These are phyloP conservation scores for Solanum bulbocastanum DNA, from an alignment of 257 asterid genomes.

Conservation along the genomic window DNA sequence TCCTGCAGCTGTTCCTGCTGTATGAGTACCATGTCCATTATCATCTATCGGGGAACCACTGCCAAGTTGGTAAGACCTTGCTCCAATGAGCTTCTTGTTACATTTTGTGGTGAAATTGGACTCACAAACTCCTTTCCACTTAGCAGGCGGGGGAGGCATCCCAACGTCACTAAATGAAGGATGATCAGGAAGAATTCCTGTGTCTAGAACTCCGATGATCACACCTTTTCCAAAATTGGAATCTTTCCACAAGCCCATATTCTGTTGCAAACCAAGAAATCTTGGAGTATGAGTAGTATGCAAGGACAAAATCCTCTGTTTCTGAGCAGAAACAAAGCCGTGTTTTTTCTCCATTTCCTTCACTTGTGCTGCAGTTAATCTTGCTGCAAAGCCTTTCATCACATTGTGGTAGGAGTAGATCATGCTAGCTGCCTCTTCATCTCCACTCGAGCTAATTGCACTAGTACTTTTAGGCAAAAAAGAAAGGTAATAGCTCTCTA, in stretches of 20 bases:
- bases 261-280: conserved; percentile 36
- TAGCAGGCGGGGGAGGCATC: conserved; percentile 41
- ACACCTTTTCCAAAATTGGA: conserved; percentile 42
- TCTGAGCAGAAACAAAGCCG: conserved; percentile 26
- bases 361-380: conserved; percentile 21
- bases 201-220: conserved; percentile 40
- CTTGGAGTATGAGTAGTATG: conserved; percentile 37
- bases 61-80: neutral
- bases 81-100: conserved; percentile 51
- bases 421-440: neutral
- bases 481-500: conserved; percentile 26
- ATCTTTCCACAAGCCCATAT: conserved; percentile 34
- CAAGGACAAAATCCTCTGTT: conserved; percentile 10
- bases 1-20: conserved; percentile 48
- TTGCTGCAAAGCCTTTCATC: conserved; percentile 42
- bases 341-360: conserved; percentile 17
- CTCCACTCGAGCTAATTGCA: neutral
- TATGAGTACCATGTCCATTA: conserved; percentile 45
- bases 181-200: conserved; percentile 30
- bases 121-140: conserved; percentile 40
- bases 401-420: conserved; percentile 26
- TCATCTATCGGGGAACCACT: conserved; percentile 11
- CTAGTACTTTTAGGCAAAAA: conserved; percentile 12
- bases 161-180: conserved; percentile 44
- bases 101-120: conserved; percentile 8